These are phyloP conservation scores for Ophiocordyceps camponoti-rufipedis DNA, from an alignment of 2,329 filamentous ascomycete genomes.

Conservation along the genomic window DNA sequence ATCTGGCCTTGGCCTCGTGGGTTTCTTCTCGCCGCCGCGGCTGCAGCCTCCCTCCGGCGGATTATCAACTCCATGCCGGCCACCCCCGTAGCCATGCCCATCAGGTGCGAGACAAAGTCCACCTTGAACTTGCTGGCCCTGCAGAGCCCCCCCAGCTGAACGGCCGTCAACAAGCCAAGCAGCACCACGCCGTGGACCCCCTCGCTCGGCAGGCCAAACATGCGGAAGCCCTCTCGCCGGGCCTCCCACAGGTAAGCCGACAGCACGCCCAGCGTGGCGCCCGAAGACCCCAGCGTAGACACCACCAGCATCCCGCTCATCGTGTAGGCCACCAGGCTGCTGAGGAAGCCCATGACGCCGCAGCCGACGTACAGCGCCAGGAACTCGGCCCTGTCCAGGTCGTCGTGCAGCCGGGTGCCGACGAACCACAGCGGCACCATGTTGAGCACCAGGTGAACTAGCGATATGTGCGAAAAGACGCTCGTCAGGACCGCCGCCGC, in stretches of 20 bases:
- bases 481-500: constrained; percentile 43
- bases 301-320: constrained; percentile 24
- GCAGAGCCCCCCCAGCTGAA: constrained; percentile 30
- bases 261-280: constrained; percentile 40
- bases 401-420: constrained; percentile 49
- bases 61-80: constrained; percentile 18
- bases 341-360: constrained; percentile 38
- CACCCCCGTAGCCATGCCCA: constrained; percentile 29
- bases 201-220: constrained; percentile 38
- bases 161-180: constrained; percentile 28
- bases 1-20: no score
- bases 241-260: constrained; percentile 45
- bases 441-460: constrained; percentile 44
- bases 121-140: constrained; percentile 21
- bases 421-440: constrained; percentile 48
- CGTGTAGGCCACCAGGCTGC: constrained; percentile 33
- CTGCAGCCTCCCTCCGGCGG: constrained; percentile 2
- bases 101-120: constrained; percentile 34
- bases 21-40: no score
- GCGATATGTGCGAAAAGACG: constrained; percentile 49
- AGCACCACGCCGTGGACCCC: constrained; percentile 37
- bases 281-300: constrained; percentile 48
- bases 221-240: constrained; percentile 34
- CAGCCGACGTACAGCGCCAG: constrained; percentile 45
- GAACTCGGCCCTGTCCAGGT: constrained; percentile 51